A percentile compares a stretch with the other conserved stretches of the same genome.
Evolutionary conservation across 495 filamentous ascomycete species (phyloP).

Genomic region (Penicillium psychrofluorescens): DNA sequence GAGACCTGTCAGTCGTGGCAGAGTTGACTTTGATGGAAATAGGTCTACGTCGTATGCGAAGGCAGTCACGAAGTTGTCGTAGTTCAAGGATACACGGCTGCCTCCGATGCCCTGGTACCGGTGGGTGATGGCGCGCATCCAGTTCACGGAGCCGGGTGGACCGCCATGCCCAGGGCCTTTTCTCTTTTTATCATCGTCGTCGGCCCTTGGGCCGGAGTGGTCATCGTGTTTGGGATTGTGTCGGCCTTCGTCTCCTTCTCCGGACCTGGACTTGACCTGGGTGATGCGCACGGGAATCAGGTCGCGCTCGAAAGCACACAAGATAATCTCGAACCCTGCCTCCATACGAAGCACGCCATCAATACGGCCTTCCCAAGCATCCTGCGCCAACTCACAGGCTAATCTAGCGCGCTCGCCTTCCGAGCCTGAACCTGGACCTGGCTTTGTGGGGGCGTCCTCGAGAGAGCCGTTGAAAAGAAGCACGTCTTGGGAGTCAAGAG

Average conservation of each 20-base stretch:
- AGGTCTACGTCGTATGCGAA: conserved; percentile 49
- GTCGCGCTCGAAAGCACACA: conserved; percentile 52
- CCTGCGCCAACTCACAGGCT: conserved; percentile 41
- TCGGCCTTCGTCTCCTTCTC: conserved; percentile 1
- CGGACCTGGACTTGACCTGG: conserved; percentile 11
- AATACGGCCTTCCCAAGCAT: conserved; percentile 41
- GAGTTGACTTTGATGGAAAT: conserved; percentile 22
- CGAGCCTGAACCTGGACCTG: background rate
- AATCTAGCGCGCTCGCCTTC: conserved; percentile 40
- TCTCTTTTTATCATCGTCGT: conserved; percentile 9
- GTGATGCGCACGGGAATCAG: conserved; percentile 22
- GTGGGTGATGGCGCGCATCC: conserved; percentile 36
- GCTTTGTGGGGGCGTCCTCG: conserved; percentile 8
- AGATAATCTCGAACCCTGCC: conserved; percentile 61
- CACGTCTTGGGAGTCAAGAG: conserved; percentile 53
- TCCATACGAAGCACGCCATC: conserved; percentile 63
- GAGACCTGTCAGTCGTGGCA: conserved; percentile 42
- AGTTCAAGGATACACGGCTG: conserved; percentile 47
- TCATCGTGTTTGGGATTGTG: background rate
- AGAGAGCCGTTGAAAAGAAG: conserved; percentile 34
- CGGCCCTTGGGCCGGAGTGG: background rate
- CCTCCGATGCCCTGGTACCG: conserved; percentile 56
- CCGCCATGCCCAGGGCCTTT: conserved; percentile 2
- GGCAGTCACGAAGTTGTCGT: conserved; percentile 52
- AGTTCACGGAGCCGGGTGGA: conserved; percentile 5